Evolutionary conservation across 257 asterid species (phyloP), one percentile per base, ranked within the genome.

Genomic region (Ligustrum vulgare): DNA sequence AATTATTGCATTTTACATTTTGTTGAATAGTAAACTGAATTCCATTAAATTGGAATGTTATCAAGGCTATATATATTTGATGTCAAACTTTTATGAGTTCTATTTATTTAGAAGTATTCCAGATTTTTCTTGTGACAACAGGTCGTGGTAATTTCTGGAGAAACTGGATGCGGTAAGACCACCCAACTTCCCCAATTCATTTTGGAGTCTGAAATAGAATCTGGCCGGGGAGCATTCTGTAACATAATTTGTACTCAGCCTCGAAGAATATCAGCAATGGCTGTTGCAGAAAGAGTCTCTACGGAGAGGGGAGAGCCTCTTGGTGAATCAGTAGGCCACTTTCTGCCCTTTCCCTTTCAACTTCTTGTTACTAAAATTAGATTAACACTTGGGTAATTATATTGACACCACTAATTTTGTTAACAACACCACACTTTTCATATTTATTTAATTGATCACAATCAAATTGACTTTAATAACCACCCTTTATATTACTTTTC

Each of bases 161-260:
- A 94, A 89, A 94, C 99, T 70, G 99, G 99, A 80, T 94, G 99
- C 77, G 99, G 99, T 81, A 94, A 94, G 86, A 94, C 99, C 77
- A 94, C 99, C 39, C 99, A 94, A 82, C 97, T 94, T 74, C 99
- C 99, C 75, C 99, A 94, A 75, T 94, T 89, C 77, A 88, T 94
- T 77, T 82, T 94, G 78, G 99, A 94, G 91, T 91, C 98, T 15
- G 97, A 92, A 81, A 86, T 93, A 80, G 99, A 94, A 81, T 91
- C 99, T 84, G 99, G 98, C 62, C 93, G 99, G 73, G 99, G 99
- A 78, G 98, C 99, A 67, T 94, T 94, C 80, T 92, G 98, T 84
- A 92, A 87, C 90, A 92, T 94, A 81, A 89, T 94, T 70, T 94
- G 99, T 81, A 94, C 99, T 11, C 99, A 94, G 86, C 99, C 98